Conservation (phyloP, 768 basidiomycete genomes). For the Royoungia palumana region DNA sequence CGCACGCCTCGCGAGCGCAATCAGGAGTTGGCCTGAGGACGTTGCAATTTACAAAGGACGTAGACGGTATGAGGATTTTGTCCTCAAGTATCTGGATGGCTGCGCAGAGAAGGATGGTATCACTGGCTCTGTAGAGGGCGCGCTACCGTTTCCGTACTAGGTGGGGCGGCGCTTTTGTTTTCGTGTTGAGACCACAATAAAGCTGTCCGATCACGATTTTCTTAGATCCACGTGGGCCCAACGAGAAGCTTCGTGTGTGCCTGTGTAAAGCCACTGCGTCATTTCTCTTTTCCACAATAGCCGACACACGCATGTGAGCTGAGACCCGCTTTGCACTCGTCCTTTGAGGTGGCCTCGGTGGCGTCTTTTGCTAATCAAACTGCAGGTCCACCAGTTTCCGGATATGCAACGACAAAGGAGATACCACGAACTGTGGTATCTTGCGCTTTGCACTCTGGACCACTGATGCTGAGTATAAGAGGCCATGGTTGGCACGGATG, state of each 20-base stretch:
- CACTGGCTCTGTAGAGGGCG: constrained; percentile 11
- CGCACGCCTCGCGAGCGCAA: constrained; percentile 59
- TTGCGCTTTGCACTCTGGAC: constrained; percentile 12
- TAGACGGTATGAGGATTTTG: constrained; percentile 19
- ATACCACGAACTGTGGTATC: constrained; percentile 12
- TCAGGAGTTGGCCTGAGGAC: constrained; percentile 68
- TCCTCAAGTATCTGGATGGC: constrained; percentile 25
- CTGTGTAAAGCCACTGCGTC: neutral
- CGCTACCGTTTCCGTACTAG: constrained; percentile 21
- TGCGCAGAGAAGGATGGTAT: constrained; percentile 20
- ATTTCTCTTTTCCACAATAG: too few species aligned
- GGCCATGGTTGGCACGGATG: neutral
- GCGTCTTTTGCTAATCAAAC: constrained; percentile 11
- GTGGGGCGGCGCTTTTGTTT: neutral
- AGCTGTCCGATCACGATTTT: too few species aligned
- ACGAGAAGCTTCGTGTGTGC: neutral
- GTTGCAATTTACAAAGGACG: constrained; percentile 38
- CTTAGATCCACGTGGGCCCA: neutral
- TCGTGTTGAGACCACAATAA: neutral
- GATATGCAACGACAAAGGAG: constrained; percentile 14
- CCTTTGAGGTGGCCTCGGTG: too few species aligned
- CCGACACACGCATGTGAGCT: too few species aligned
- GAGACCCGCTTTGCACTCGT: too few species aligned
- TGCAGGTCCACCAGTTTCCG: constrained; percentile 4
- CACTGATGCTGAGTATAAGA: constrained; percentile 13